A percentile compares a stretch with the other conserved stretches of the same genome.
These are phyloP conservation scores for Ceratocystis cubensis DNA, from an alignment of 2,329 filamentous ascomycete species.

Conservation along the genomic window DNA sequence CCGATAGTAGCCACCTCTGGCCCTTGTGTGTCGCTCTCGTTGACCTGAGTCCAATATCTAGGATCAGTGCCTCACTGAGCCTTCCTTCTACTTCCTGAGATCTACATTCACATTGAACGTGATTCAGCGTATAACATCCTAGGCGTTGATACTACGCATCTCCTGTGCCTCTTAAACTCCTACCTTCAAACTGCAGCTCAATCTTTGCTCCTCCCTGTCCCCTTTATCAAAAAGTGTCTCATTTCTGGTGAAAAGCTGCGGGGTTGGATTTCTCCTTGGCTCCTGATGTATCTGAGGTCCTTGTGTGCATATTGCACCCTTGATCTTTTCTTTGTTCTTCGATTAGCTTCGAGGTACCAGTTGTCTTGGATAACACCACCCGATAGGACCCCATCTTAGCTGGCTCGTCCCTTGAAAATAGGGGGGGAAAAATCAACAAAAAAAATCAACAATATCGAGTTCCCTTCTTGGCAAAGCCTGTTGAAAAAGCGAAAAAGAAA, in stretches of 20 bases:
- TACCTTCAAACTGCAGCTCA: not conserved
- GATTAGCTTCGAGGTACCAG: not conserved
- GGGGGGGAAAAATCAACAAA: not conserved
- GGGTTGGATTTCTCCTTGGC: not conserved
- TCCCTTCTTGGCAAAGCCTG: not conserved
- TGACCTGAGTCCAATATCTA: too few species aligned
- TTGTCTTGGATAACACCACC: not conserved
- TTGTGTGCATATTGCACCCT: not conserved
- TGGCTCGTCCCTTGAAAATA: not conserved
- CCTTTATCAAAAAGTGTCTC: slow-evolving; percentile 2
- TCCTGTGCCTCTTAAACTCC: not conserved
- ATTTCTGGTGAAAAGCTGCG: not conserved
- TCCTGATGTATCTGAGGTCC: not conserved
- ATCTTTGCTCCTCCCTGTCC: not conserved
- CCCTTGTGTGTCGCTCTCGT: too few species aligned
- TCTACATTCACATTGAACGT: not conserved
- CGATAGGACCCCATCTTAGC: not conserved
- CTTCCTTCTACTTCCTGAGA: not conserved
- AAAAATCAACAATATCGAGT: not conserved
- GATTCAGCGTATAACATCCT: not conserved
- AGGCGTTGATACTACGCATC: not conserved
- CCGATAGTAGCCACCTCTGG: not conserved
- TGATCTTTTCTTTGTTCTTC: not conserved
- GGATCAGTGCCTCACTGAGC: not conserved
- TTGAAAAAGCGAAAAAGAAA: not conserved